phyloP scores from a whole-genome alignment of 1,139 yeast genomes.

The Saccharomyces hybrid region DNA sequence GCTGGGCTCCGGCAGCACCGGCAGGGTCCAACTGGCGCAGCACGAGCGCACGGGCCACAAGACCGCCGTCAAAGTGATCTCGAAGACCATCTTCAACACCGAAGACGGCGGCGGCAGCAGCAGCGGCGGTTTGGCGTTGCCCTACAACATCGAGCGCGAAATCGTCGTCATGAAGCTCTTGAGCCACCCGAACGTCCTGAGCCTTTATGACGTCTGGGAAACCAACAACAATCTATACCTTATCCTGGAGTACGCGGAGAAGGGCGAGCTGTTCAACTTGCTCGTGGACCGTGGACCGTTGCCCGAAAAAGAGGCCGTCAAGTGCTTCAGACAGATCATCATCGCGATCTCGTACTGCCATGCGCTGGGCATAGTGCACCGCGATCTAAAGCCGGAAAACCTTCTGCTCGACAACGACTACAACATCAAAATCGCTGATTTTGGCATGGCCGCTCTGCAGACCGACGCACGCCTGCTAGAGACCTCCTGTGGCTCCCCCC shows the following conservation, averaged over 20 bases:
- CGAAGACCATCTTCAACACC: constrained; percentile 56
- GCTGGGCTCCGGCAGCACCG: constrained; percentile 90
- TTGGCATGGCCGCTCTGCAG: constrained; percentile 99
- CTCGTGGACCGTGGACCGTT: constrained; percentile 80
- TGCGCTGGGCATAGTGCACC: constrained; percentile 85
- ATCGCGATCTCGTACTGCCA: constrained; percentile 90
- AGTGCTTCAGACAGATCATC: constrained; percentile 84
- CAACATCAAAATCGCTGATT: constrained; percentile 92
- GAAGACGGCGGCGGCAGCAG: constrained; percentile 7
- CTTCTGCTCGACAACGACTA: constrained; percentile 75
- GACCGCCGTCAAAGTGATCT: constrained; percentile 95
- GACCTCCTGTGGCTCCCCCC: constrained; percentile 97
- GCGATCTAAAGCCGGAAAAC: constrained; percentile 94
- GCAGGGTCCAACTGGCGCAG: constrained; percentile 86
- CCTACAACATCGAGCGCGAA: constrained; percentile 93
- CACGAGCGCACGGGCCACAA: constrained; percentile 76
- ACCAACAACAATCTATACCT: constrained; percentile 85
- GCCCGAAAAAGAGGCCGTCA: constrained; percentile 82
- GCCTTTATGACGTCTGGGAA: constrained; percentile 97
- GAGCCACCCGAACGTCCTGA: constrained; percentile 88
- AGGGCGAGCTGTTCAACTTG: constrained; percentile 91
- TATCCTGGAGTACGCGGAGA: constrained; percentile 90
- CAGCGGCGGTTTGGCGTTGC: constrained; percentile 40
- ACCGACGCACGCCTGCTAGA: constrained; percentile 75
- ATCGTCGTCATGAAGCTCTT: constrained; percentile 85